Evolutionary conservation across 1,284 basidiomycete species (phyloP).

Genomic region (Malassezia equina): DNA sequence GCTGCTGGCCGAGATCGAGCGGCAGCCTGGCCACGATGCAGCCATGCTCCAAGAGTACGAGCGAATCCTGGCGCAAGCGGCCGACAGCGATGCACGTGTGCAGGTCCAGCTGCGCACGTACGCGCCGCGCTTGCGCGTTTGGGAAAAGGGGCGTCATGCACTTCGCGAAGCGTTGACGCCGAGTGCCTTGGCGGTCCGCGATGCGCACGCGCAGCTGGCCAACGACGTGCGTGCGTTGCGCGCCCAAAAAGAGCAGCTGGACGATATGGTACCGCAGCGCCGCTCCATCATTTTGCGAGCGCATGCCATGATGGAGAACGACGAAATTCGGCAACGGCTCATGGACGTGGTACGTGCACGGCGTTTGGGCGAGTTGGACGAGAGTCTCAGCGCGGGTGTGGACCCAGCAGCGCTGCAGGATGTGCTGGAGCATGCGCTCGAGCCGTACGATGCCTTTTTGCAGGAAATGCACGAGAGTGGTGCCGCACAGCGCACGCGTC

Average conservation of each 20-base stretch:
- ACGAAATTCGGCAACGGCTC: slow-evolving; percentile 8
- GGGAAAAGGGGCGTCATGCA: slow-evolving; percentile 11
- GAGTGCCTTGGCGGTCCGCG: slow-evolving; percentile 17
- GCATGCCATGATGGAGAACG: slow-evolving; percentile 47
- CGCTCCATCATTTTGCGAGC: slow-evolving; percentile 61
- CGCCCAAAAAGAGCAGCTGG: slow-evolving; percentile 66
- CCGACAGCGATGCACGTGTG: slow-evolving; percentile 47
- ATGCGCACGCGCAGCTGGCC: not conserved
- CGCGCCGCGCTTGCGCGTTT: slow-evolving; percentile 19
- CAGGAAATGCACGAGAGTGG: not conserved
- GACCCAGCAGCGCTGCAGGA: slow-evolving; percentile 9
- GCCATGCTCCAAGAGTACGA: slow-evolving; percentile 19
- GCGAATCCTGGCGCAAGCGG: slow-evolving; percentile 27
- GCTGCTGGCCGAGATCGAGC: slow-evolving; percentile 58
- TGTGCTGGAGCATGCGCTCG: slow-evolving; percentile 3
- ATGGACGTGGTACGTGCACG: slow-evolving; percentile 3
- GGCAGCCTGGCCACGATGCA: slow-evolving; percentile 38
- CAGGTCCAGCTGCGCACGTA: slow-evolving; percentile 49
- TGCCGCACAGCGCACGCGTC: not conserved
- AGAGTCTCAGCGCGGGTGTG: not conserved
- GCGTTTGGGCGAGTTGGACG: not conserved
- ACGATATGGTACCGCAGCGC: slow-evolving; percentile 56
- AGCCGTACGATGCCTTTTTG: slow-evolving; percentile 3
- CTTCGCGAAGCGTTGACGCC: slow-evolving; percentile 16
- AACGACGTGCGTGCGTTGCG: slow-evolving; percentile 58